Percentiles rank a stretch among this genome's conserved stretches.
phyloP scores from a whole-genome alignment of 2,329 filamentous ascomycete species.

The Rutstroemia sp. region DNA sequence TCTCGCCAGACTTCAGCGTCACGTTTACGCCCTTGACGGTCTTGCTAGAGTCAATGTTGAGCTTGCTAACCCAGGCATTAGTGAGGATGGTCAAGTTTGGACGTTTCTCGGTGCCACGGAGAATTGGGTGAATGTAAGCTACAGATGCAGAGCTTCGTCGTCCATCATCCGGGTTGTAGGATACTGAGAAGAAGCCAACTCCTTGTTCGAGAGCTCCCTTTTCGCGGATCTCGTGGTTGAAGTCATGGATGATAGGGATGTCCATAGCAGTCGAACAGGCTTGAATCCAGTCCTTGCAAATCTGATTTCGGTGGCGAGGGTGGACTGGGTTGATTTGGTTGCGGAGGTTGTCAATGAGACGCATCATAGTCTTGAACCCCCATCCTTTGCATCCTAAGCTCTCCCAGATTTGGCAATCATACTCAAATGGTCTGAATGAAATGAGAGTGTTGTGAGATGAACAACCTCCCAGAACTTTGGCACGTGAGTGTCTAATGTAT shows the following conservation, averaged over 20 bases:
- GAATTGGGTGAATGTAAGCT: constrained; percentile 87
- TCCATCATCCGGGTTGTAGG: constrained; percentile 86
- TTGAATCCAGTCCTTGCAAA: constrained; percentile 84
- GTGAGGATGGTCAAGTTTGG: constrained; percentile 82
- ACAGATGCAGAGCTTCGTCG: constrained; percentile 79
- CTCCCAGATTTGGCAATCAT: constrained; percentile 82
- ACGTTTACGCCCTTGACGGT: constrained; percentile 69
- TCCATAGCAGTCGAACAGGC: constrained; percentile 71
- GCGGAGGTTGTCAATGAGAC: constrained; percentile 73
- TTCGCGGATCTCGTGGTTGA: constrained; percentile 74
- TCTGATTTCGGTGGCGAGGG: constrained; percentile 76
- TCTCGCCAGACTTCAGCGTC: constrained; percentile 46
- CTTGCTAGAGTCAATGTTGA: constrained; percentile 60
- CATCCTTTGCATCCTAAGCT: constrained; percentile 75
- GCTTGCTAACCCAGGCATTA: constrained; percentile 77
- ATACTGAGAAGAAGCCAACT: constrained; percentile 84
- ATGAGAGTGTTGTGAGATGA: constrained; percentile 93
- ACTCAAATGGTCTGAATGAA: constrained; percentile 84
- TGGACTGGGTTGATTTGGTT: constrained; percentile 91
- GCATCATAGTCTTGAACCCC: constrained; percentile 79
- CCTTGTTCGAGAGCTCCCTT: constrained; percentile 66
- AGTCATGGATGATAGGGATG: constrained; percentile 77
- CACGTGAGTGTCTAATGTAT: constrained; percentile 83
- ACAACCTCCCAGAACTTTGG: constrained; percentile 87
- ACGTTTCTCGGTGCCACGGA: constrained; percentile 73